These are phyloP conservation scores for Trichoderma simmonsii DNA, from an alignment of 2,329 filamentous ascomycete species.

Conservation along the genomic window DNA sequence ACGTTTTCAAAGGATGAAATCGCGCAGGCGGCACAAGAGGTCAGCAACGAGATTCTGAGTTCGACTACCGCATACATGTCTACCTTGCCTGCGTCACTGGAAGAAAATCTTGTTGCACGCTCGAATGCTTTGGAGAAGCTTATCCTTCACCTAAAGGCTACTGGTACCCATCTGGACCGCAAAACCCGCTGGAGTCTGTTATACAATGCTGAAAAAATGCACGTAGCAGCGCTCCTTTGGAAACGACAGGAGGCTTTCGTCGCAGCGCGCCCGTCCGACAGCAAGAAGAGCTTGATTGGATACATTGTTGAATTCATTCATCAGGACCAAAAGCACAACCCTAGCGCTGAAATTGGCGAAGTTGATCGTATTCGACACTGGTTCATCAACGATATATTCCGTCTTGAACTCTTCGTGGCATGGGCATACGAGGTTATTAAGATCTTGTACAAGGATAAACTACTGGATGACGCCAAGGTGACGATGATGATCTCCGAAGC, in stretches of 20 bases:
- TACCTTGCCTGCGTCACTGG: slow-evolving; percentile 69
- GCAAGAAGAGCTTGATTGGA: slow-evolving; percentile 67
- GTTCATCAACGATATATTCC: slow-evolving; percentile 74
- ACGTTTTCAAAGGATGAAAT: slow-evolving; percentile 69
- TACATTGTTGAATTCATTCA: slow-evolving; percentile 75
- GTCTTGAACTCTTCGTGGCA: slow-evolving; percentile 70
- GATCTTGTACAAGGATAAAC: slow-evolving; percentile 61
- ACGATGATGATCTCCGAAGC: slow-evolving; percentile 66
- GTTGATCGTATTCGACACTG: slow-evolving; percentile 79
- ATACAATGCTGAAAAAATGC: slow-evolving; percentile 88
- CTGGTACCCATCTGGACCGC: slow-evolving; percentile 63
- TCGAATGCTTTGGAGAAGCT: slow-evolving; percentile 72
- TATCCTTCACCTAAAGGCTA: slow-evolving; percentile 65
- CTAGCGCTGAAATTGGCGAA: slow-evolving; percentile 63
- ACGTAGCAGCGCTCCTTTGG: slow-evolving; percentile 77
- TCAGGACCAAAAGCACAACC: slow-evolving; percentile 69
- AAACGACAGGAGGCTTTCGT: slow-evolving; percentile 70
- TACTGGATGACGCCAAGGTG: slow-evolving; percentile 53
- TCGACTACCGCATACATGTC: slow-evolving; percentile 75
- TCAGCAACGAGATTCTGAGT: slow-evolving; percentile 78
- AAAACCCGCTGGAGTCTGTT: slow-evolving; percentile 74
- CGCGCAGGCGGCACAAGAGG: slow-evolving; percentile 68
- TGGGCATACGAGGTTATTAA: slow-evolving; percentile 78
- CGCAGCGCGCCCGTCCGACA: slow-evolving; percentile 54
- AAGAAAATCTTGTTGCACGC: slow-evolving; percentile 73